phyloP scores from a whole-genome alignment of 305 asterid genomes.

The Solanum chacoense region DNA sequence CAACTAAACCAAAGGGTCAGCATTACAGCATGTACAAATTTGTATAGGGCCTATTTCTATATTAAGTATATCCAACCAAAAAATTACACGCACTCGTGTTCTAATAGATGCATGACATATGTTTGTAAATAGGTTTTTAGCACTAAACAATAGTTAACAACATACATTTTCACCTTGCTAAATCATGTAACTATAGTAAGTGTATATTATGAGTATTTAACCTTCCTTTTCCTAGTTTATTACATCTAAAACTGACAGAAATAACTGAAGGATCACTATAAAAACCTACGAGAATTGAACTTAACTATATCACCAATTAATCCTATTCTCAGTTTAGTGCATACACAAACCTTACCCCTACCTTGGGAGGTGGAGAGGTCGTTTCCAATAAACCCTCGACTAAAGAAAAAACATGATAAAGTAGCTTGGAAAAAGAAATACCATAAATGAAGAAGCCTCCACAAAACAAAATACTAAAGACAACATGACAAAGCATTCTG shows the following conservation, averaged over 20 bases:
- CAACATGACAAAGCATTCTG: neutral
- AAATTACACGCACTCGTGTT: neutral
- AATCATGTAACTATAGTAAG: neutral
- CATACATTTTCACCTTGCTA: neutral
- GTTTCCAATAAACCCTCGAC: neutral
- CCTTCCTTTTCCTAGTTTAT: neutral
- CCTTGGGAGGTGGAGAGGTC: neutral
- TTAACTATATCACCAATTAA: neutral
- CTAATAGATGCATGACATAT: neutral
- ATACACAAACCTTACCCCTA: neutral
- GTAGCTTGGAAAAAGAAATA: neutral
- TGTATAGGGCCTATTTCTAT: neutral
- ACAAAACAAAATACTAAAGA: neutral
- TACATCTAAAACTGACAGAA: neutral
- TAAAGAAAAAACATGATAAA: neutral
- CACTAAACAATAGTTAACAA: neutral
- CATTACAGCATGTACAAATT: neutral
- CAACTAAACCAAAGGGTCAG: neutral
- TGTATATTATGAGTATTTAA: neutral
- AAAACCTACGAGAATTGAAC: neutral
- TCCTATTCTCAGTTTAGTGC: neutral
- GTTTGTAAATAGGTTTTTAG: neutral
- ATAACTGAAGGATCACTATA: neutral
- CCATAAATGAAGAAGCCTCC: neutral
- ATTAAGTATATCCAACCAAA: neutral